Evolutionary conservation across 108 stramenopile genomes (phyloP), one percentile per base, ranked within the genome.

Genomic region (Fistulifera pelliculosa): DNA sequence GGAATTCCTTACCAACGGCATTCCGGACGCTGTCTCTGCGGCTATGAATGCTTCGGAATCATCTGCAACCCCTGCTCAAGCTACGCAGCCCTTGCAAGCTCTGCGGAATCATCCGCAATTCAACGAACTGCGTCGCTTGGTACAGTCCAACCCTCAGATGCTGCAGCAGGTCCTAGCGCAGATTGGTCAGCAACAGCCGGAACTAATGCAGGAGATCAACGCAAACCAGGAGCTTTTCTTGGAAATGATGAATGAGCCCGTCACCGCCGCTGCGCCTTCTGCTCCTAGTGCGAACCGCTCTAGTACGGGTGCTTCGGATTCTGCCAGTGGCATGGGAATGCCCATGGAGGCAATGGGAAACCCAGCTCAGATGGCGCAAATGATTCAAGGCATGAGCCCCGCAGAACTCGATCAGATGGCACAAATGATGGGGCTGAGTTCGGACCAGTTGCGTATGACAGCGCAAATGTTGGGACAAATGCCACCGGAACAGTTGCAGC

Each of bases 1-100:
- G 2, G 96, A 99, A 54, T 99, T 95, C 64, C 69, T 99, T 25
- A 94, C 95, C 65, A 96, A 85, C 64, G 98, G 98, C n/a, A 97
- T 99, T 50, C 95, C 95, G 10, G 72, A 77, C 38, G 81, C 70
- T 26, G 64, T 83, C 44, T 49, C 58, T 39, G 68, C 49, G 14
- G 61, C 71, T 13, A 51, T 42, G 15, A 42, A 52, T 13, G 40
- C 55, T 0, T 15, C 58, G 26, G 61, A 59, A 47, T 53, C 31
- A 27, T 56, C 76, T n/a, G 56, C 61, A 35, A 49, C 60, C 2
- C 47, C 64, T 22, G 52, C 64, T 14, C 43, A 76, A 3, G 51
- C 69, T 10, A 38, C 71, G 0, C 71, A 50, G 23, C 68, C 91
- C 6, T 73, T 99, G 19, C 76, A 77, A 21, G 73, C 75, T n/a